Evolutionary conservation across 2,329 filamentous ascomycete genomes (phyloP).

Genomic region (Beauveria sp.): DNA sequence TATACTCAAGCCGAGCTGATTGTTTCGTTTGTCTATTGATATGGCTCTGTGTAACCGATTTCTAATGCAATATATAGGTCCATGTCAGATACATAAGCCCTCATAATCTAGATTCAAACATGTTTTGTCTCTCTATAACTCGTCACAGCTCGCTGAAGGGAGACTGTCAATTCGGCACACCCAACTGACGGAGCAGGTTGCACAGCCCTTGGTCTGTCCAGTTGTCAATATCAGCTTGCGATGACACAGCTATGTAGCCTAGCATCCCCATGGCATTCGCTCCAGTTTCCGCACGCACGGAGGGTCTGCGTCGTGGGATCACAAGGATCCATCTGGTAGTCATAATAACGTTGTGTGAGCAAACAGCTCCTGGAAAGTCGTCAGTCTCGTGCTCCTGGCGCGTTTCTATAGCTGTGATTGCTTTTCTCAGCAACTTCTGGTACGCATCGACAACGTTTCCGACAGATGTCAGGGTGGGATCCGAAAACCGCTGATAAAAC

Average conservation of each 20-base stretch:
- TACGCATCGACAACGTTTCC: conserved; percentile 19
- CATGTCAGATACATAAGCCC: too few relatives aligned
- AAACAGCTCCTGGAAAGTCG: conserved; percentile 9
- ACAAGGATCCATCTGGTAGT: conserved; percentile 38
- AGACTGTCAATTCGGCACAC: not conserved
- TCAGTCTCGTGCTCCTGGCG: conserved; percentile 4
- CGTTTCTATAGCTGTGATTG: not conserved
- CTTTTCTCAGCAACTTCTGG: conserved; percentile 16
- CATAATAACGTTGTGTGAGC: conserved; percentile 39
- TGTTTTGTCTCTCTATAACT: not conserved
- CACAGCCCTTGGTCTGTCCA: conserved; percentile 2
- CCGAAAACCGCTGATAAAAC: conserved; percentile 19
- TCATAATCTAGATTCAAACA: too few relatives aligned
- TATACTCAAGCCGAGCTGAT: not conserved
- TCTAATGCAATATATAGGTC: not conserved
- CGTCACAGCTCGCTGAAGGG: not conserved
- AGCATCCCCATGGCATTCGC: conserved; percentile 41
- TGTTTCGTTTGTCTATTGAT: too few relatives aligned
- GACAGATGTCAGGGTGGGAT: not conserved
- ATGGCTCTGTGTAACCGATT: not conserved
- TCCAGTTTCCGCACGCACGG: conserved; percentile 25
- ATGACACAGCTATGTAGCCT: conserved; percentile 21
- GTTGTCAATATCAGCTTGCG: conserved; percentile 7
- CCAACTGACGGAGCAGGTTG: not conserved
- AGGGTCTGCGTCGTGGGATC: conserved; percentile 32